Percentiles rank a stretch among this genome's conserved stretches.
Conservation (phyloP, 331 rosid genomes). For the Acacia pycnantha region DNA sequence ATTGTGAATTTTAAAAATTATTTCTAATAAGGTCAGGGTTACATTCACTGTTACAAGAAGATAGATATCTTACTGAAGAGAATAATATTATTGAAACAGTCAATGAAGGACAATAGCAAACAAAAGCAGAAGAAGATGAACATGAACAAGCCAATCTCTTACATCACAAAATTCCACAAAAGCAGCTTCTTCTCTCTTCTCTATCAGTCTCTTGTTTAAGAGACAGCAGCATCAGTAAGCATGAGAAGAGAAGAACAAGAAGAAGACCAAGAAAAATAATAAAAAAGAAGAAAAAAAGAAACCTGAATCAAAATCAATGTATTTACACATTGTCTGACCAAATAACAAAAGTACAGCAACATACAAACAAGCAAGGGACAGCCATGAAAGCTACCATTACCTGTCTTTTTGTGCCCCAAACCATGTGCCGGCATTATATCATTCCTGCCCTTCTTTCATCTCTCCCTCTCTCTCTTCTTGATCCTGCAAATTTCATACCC, state of each 20-base stretch:
- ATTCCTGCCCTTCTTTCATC: constrained; percentile 26
- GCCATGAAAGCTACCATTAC: constrained; percentile 52
- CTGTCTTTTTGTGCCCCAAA: constrained; percentile 55
- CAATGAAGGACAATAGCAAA: constrained; percentile 21
- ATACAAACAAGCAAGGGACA: constrained; percentile 41
- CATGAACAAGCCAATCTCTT: constrained; percentile 16
- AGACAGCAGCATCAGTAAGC: neutral
- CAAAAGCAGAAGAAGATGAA: neutral
- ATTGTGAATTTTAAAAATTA: neutral
- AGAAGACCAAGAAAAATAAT: neutral
- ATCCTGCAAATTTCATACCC: constrained; percentile 20
- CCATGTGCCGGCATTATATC: constrained; percentile 57
- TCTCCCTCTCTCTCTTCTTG: constrained; percentile 35
- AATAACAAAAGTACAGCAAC: constrained; percentile 30
- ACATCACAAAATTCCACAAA: neutral
- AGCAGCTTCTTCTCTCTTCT: constrained; percentile 9
- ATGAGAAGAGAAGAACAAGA: constrained; percentile 13
- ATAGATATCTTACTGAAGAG: neutral
- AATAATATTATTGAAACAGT: neutral
- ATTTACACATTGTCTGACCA: constrained; percentile 39
- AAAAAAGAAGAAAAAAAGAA: neutral
- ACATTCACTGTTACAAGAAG: neutral
- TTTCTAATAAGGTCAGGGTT: neutral
- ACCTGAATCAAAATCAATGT: constrained; percentile 9
- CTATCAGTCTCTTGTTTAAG: neutral